These are phyloP conservation scores for Lentithecium fluviatile DNA, from an alignment of 495 filamentous ascomycete genomes.

Conservation along the genomic window DNA sequence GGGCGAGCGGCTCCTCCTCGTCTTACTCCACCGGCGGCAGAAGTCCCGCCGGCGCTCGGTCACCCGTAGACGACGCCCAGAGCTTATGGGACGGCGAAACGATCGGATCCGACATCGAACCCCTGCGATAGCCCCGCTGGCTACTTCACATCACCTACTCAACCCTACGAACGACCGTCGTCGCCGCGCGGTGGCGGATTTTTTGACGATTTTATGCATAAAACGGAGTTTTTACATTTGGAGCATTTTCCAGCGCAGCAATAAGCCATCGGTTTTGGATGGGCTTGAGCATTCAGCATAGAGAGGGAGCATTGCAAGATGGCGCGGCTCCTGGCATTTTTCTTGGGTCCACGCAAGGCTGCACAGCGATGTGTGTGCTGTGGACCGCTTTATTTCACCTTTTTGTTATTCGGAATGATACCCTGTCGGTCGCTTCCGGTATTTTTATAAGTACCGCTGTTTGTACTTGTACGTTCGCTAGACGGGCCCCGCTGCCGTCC, in stretches of 20 bases:
- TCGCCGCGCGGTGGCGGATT: not conserved
- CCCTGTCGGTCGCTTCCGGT: conserved; percentile 25
- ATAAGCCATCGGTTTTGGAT: not conserved
- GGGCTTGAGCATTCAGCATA: not conserved
- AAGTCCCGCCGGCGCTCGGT: conserved; percentile 46
- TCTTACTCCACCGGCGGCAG: conserved; percentile 44
- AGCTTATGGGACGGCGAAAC: conserved; percentile 62
- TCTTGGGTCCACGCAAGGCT: not conserved
- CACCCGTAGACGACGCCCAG: conserved; percentile 60
- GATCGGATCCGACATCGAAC: conserved; percentile 50
- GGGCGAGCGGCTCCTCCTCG: conserved; percentile 72
- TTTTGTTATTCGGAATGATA: conserved; percentile 14
- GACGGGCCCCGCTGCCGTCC: conserved; percentile 1
- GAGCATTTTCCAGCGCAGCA: conserved; percentile 10
- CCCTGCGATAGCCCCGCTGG: conserved; percentile 7
- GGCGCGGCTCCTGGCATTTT: not conserved
- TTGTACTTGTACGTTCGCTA: conserved; percentile 17
- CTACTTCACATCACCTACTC: not conserved
- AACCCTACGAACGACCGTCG: conserved; percentile 7
- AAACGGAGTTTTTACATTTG: conserved; percentile 8
- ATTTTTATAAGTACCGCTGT: conserved; percentile 11
- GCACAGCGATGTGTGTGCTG: not conserved
- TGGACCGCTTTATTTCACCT: not conserved
- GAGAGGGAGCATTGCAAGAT: conserved; percentile 3
- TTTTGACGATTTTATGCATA: conserved; percentile 30